Base-by-base conservation (phyloP, 306 rosid species). In the Pterocarpus santalinus region DNA sequence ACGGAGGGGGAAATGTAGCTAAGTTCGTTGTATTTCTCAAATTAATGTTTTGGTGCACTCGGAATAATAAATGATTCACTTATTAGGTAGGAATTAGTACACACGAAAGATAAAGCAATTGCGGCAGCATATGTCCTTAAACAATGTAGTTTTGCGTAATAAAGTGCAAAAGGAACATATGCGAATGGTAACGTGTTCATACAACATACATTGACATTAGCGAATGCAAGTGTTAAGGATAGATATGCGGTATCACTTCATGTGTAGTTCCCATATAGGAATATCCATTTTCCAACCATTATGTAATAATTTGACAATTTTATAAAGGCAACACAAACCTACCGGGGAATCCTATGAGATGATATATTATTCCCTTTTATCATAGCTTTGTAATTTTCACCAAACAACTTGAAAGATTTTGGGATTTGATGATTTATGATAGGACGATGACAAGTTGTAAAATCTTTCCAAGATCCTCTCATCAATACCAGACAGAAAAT, bases 211-310 rank as follows among this genome's bases (percentile, higher is more conserved):
- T 57, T 69, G 79, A 65, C 67, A 80, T 13, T 32, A 52, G 55
- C 30, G 17, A 76, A 77, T 67, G 58, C 38, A 87, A 81, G 81
- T 81, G 69, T 76, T 39, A 69, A 81, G 80, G 70, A 79, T 51
- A 22, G 46, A 43, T 66, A 62, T 15, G 78, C 73, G 76, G 69
- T 62, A 17, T 66, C 57, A 63, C 15, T 70, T 73, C 90, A 57
- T 66, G 83, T 86, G 90, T 72, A 72, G 62, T 86, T 84, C 70
- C 91, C 32, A 72, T 73, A 47, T 80, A 44, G 92, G 83, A 71
- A 72, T 32, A 34, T 49, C 7, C 49, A 56, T 38, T 81, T 82
- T 73, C 22, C 76, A 9, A 66, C 33, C 49, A 16, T 17, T 41
- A 11, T 74, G 12, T 55, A 2, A 35, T 78, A 57, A 58, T 33